Evolutionary conservation across 352 stramenopile genomes (phyloP), one percentile per base, ranked within the genome.

Genomic region (Peronospora farinosa): DNA sequence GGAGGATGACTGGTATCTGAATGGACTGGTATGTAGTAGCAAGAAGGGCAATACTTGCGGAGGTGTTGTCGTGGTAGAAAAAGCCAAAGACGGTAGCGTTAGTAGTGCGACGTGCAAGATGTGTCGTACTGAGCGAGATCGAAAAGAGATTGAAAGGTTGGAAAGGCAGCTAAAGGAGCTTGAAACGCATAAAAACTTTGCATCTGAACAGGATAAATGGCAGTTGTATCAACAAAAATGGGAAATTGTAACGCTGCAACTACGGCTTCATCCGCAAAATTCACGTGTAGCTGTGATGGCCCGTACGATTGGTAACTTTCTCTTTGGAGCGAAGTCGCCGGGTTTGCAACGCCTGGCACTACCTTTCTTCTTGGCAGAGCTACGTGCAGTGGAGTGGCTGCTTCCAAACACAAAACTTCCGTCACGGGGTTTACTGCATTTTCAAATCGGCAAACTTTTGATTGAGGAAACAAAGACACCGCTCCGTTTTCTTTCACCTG

Each of bases 371-470:
- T 3, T 50, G 7, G 45, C 47, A 13, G 72, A 83, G 19, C 45
- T 79, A 6, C 23, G 15, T 0, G 63, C 72, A 6, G 63, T 71
- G 0, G 55, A 72, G 36, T 83, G 72, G 72, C 33, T 83, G 19
- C 43, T 83, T 13, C 60, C 69, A 2, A 44, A 55, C 8, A 49
- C 51, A 0, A 65, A 65, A 35, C 55, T 83, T 15, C 72, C 72
- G 3, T 65, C 69, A 8, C 59, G 69, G 42, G 72, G 72, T 13
- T 44, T 78, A 0, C 42, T 83, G 23, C 60, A 76, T 15, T 69
- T 70, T 33, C 69, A 79, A 39, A 68, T 79, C 16, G 69, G 66
- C 13, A 79, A 74, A 50, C 16, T 75, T 7, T 19, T 68, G 10
- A 59, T 56, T 33, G 48, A 68, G 13, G 37, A 60, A 5, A 38